Conservation (phyloP, 2,329 filamentous ascomycete species). For the Blumeriella jaapii region DNA sequence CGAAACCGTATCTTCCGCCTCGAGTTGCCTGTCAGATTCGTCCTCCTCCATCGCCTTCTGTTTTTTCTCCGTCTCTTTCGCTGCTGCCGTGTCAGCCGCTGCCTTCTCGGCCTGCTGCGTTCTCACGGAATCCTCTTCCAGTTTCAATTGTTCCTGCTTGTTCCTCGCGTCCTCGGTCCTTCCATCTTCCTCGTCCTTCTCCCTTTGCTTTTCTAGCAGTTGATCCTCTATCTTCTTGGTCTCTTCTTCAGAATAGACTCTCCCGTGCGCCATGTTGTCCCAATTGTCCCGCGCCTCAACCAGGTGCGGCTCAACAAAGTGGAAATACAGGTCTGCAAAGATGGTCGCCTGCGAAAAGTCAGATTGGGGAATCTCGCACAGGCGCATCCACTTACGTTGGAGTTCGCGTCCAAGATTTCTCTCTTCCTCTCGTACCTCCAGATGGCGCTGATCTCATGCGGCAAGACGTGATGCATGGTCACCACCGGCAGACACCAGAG, state of each 20-base stretch:
- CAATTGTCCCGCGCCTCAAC: constrained; percentile 34
- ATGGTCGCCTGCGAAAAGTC: constrained; percentile 5
- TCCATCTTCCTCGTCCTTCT: constrained; percentile 2
- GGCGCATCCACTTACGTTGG: constrained; percentile 8
- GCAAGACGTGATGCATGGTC: constrained; percentile 44
- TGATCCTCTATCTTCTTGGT: constrained; percentile 2
- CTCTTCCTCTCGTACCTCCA: constrained; percentile 40
- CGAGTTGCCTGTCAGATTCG: no score
- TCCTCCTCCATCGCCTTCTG: not conserved
- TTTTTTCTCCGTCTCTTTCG: not conserved
- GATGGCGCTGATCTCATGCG: constrained; percentile 38
- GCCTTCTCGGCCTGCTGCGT: not conserved
- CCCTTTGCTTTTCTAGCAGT: no score
- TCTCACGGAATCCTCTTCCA: not conserved
- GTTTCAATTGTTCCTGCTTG: not conserved
- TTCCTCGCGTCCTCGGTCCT: not conserved
- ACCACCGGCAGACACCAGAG: constrained; percentile 46
- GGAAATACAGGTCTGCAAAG: constrained; percentile 35
- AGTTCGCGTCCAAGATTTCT: constrained; percentile 8
- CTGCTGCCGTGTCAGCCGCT: not conserved
- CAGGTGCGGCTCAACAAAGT: constrained; percentile 36
- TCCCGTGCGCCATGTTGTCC: constrained; percentile 41
- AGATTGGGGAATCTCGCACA: not conserved
- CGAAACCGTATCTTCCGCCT: no score
- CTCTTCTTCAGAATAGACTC: constrained; percentile 30